These are phyloP conservation scores for Rachicladosporium sp. DNA, from an alignment of 2,329 filamentous ascomycete genomes.

Conservation along the genomic window DNA sequence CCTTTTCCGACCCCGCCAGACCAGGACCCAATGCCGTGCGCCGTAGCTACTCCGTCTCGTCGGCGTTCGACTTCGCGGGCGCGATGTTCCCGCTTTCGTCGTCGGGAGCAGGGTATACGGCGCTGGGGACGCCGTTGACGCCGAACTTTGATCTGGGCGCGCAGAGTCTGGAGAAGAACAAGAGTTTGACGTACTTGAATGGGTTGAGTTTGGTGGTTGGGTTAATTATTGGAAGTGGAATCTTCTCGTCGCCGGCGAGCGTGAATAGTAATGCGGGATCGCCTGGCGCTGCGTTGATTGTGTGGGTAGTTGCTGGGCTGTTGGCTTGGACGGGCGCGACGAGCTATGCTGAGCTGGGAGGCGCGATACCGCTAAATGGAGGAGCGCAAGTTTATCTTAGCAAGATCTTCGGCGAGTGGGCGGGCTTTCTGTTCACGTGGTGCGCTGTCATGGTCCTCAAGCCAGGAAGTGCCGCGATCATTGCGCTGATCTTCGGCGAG, in stretches of 20 bases:
- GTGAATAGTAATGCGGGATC: constrained; percentile 88
- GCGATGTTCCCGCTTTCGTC: constrained; percentile 88
- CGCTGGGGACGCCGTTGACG: constrained; percentile 64
- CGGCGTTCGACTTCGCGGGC: constrained; percentile 88
- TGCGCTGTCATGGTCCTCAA: constrained; percentile 88
- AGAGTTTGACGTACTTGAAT: constrained; percentile 89
- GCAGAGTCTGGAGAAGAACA: constrained; percentile 74
- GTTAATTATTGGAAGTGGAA: constrained; percentile 88
- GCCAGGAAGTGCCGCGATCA: constrained; percentile 84
- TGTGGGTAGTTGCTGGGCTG: constrained; percentile 84
- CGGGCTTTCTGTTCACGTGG: constrained; percentile 93
- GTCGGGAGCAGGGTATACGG: constrained; percentile 60
- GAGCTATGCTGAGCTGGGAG: constrained; percentile 89
- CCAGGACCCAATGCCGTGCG: constrained; percentile 24
- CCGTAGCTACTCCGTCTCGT: constrained; percentile 80
- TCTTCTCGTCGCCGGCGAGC: constrained; percentile 88
- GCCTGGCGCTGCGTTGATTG: constrained; percentile 76
- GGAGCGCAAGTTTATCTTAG: constrained; percentile 87
- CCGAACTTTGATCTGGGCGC: constrained; percentile 33
- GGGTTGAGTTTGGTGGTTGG: constrained; percentile 84
- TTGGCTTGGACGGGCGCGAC: constrained; percentile 92
- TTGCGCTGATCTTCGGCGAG: constrained; percentile 95
- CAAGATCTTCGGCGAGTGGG: constrained; percentile 91
- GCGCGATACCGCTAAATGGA: constrained; percentile 89
- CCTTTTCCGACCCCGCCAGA: constrained; percentile 52